Conservation (phyloP, 306 rosid species). For the Cicer bijugum region DNA sequence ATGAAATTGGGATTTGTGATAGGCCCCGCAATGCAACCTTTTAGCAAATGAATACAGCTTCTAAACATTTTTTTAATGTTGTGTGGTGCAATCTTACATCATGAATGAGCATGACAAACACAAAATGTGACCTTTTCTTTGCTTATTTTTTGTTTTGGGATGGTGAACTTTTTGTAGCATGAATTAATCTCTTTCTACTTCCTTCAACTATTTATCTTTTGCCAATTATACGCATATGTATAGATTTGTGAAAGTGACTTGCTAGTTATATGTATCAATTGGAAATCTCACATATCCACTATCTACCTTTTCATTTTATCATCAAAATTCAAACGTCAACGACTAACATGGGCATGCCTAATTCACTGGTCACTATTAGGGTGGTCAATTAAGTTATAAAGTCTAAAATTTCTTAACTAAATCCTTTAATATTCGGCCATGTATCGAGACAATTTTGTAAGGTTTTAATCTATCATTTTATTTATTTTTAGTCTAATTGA, state of each 20-base stretch:
- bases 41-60: slow-evolving; percentile 23
- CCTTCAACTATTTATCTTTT: slow-evolving; percentile 6
- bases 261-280: neutral
- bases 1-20: slow-evolving; percentile 19
- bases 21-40: neutral
- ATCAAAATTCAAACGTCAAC: too few relatives aligned
- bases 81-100: slow-evolving; percentile 45
- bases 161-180: slow-evolving; percentile 41
- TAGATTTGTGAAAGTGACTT: slow-evolving; percentile 27
- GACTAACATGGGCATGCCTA: too few relatives aligned
- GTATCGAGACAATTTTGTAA: too few relatives aligned
- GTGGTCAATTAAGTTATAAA: too few relatives aligned
- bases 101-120: slow-evolving; percentile 36
- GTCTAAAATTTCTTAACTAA: too few relatives aligned
- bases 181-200: slow-evolving; percentile 25
- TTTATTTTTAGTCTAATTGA: too few relatives aligned
- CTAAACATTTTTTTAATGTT: neutral
- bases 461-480: too few relatives aligned
- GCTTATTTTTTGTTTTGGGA: slow-evolving; percentile 7
- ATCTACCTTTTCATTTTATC: neutral
- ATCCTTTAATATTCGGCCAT: too few relatives aligned
- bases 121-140: slow-evolving; percentile 14
- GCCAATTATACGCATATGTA: slow-evolving; percentile 8
- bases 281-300: slow-evolving; percentile 5
- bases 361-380: too few relatives aligned